Percentiles rank a stretch among this genome's conserved stretches.
Evolutionary conservation across 169 alveolate genomes (phyloP).

Genomic region (Cytauxzoon felis): DNA sequence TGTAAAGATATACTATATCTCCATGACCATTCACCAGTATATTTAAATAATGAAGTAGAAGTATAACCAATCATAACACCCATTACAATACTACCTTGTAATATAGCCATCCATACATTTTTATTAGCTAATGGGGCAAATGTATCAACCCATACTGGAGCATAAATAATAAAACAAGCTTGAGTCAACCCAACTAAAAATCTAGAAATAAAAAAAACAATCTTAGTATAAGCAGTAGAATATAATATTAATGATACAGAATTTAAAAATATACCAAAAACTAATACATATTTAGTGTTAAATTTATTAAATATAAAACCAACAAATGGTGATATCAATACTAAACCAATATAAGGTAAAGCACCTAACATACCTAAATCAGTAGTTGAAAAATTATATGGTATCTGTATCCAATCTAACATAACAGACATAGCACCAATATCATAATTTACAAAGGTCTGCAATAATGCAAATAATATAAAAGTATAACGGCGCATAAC

Average conservation of each 20-base stretch:
- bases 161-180: slow-evolving; percentile 87
- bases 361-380: slow-evolving; percentile 69
- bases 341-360: slow-evolving; percentile 73
- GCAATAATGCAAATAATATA: slow-evolving; percentile 27
- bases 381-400: slow-evolving; percentile 28
- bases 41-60: slow-evolving; percentile 32
- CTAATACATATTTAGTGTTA: slow-evolving; percentile 63
- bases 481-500: slow-evolving; percentile 11
- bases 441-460: slow-evolving; percentile 54
- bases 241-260: slow-evolving; percentile 61
- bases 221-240: slow-evolving; percentile 62
- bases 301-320: slow-evolving; percentile 57
- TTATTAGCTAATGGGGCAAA: slow-evolving; percentile 84
- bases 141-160: slow-evolving; percentile 93
- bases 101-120: slow-evolving; percentile 91
- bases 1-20: slow-evolving; percentile 33
- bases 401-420: slow-evolving; percentile 40
- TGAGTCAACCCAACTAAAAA: slow-evolving; percentile 86
- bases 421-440: slow-evolving; percentile 51
- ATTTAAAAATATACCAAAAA: slow-evolving; percentile 53
- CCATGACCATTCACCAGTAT: slow-evolving; percentile 22
- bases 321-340: slow-evolving; percentile 71
- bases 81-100: slow-evolving; percentile 83
- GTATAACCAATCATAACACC: slow-evolving; percentile 80
- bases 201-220: slow-evolving; percentile 75